Evolutionary conservation across 192 early-diverging fungal genomes (phyloP), one percentile per base, ranked within the genome.

Genomic region (Coemansia sp.): DNA sequence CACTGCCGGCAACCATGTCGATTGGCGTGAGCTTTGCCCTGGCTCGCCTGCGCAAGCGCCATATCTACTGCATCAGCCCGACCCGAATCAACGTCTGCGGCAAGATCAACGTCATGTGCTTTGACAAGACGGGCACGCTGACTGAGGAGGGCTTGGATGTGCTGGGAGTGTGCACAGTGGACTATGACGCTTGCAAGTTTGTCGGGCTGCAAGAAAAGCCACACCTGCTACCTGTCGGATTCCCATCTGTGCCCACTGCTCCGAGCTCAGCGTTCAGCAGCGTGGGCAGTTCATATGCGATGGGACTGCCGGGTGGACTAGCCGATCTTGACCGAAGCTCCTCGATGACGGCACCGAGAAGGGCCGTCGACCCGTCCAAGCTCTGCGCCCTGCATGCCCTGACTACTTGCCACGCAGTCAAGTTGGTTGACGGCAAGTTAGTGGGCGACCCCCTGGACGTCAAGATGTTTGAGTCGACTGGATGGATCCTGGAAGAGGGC

Each of bases 121-220:
- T 99, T 85, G 98, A 99, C 80, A 99, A 99, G 79, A 98, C 96
- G 1, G 96, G 96, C 1, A 99, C 96, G 3, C 75, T 99, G 48
- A 98, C 95, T 3, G 94, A 98, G 73, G 95, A 97, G 70, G 95
- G 95, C 0, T 75, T 99, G 33, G 96, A 96, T 69, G 93, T 99
- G 3, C 77, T 96, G 58, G 96, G 96, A n/a, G 86, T 97, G 28
- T 89, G 91, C 9, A 86, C 79, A 13, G 71, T 89, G 4, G 80
- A 87, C 34, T 76, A 75, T 20, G 76, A 73, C 20, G 67, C 66
- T 7, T 69, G 71, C 31, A 72, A 68, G 42, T 86, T 88, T 28
- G 68, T 63, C 18, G 77, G 83, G 47, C 70, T 86, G 35, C 59
- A 79, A 10, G 84, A 83, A 20, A 69, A 75, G 6, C 79, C 81